Evolutionary conservation across 345 rosid genomes (phyloP).

Genomic region (Syzygium grande): DNA sequence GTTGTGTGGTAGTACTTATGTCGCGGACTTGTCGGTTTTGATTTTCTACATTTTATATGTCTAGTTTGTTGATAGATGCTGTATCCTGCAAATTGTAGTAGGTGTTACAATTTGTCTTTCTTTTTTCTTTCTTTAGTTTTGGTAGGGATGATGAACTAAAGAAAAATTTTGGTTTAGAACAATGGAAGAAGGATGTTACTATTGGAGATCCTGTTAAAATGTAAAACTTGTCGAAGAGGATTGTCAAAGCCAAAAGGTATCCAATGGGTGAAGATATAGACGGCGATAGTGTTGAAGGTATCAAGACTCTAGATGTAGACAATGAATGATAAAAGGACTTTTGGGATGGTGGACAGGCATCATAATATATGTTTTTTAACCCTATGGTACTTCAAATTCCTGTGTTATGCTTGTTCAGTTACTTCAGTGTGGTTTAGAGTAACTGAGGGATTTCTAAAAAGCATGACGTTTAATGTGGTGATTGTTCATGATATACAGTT

Average conservation of each 20-base stretch:
- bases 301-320: not conserved
- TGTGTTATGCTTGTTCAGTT: not conserved
- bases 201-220: not conserved
- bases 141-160: not conserved
- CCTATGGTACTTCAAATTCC: not conserved
- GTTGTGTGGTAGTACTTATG: not conserved
- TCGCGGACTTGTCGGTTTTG: not conserved
- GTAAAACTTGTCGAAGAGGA: not conserved
- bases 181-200: too few species aligned
- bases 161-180: not conserved
- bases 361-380: not conserved
- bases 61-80: not conserved
- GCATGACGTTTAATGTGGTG: not conserved
- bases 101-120: not conserved
- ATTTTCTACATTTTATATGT: not conserved
- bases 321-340: not conserved
- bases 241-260: not conserved
- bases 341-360: not conserved
- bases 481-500: not conserved
- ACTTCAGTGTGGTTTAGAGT: not conserved
- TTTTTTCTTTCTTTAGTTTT: not conserved
- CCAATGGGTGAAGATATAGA: not conserved
- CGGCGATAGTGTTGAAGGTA: not conserved
- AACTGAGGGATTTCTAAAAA: not conserved
- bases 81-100: not conserved